Base-by-base conservation (phyloP, 83 land plant genomes). In the Larix sibirica region DNA sequence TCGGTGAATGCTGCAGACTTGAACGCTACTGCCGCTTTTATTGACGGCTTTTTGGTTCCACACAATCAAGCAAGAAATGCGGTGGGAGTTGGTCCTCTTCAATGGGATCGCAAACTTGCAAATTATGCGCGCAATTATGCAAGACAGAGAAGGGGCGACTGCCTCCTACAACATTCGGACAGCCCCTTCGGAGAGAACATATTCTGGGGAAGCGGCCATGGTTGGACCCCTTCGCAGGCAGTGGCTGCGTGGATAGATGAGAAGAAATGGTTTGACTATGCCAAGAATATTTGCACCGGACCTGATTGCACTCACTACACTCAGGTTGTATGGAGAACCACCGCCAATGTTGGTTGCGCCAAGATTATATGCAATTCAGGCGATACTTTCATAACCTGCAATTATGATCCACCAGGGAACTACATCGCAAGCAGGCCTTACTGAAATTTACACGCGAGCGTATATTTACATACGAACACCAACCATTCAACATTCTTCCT, bases 291-390 rank as follows among this genome's bases (percentile, higher is more conserved):
- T 1, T 83, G 88, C 81, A 28, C 33, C 26, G 82, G 84, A 8
- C 62, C 47, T 18, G 84, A 86, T 6, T 86, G 84, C 81, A 9
- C 58, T 17, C 82, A 82, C 84, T 85, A 85, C 79, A 84, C 86
- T 28, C 87, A 85, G 77, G 67, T 85, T 21, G 84, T 85, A 4
- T 86, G 88, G 88, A 77, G 85, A 1, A 79, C 21, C 70, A 77
- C 88, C 4, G 2, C 36, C 76, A 17, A 23, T 3, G 33, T 83
- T 12, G 88, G 88, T 7, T 86, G 85, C 54, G 88, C 82, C 58
- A 58, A 69, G 61, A 73, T 86, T 54, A 60, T 38, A 13, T 83
- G 88, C 68, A 66, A 69, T 61, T 62, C 28, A 16, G 84, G 85
- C 0, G 81, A 65, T 26, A 68, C 79, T 10, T 83, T 68, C 82